Evolutionary conservation across 2,329 filamentous ascomycete genomes (phyloP), one percentile per base, ranked within the genome.

Genomic region (Arthroderma sp.): DNA sequence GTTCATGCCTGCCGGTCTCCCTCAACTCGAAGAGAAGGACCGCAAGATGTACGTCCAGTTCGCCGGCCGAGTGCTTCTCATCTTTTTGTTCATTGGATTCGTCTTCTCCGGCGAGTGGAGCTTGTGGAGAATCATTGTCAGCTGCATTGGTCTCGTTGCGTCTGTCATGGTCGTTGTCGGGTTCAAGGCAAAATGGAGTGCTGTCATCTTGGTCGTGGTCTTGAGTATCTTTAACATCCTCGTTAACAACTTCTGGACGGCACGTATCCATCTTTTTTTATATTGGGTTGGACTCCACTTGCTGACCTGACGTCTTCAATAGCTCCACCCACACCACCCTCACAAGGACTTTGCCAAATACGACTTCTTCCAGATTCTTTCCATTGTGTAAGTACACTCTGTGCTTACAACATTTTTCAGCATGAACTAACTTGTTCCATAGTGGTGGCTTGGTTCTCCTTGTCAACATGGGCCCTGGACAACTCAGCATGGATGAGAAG

Each of bases 321-420:
- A 95, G 87, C 88, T 98, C 64, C 91, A 97, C 78, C 87, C 91
- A 65, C 88, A 95, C 77, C 93, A 98, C 79, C 93, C 93, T 53
- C 91, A 97, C 81, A 97, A 97, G 83, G 93, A 98, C 75, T 98
- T 98, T 71, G 93, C 93, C 79, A 98, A 98, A 78, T 98, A 98
- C 82, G 93, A 98, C 74, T 98, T 98, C 81, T 98, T 98, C 85
- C 93, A 98, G 79, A 96, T 97, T 67, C 81, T 98, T 57, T 98
- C 93, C 55, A 98, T 98, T 71, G 91, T 97, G 80, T 83, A 81
- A 73, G 80, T 77, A 55, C 2, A 44, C 35, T 23, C 52, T 38
- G 53, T 8, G 4, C 52, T 35, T 31, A 39, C 47, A 9, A 47
- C 38, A 31, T 11, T 13, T 41, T 37, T 43, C 41, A n/a, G 21